Base-by-base conservation (phyloP, 305 asterid genomes). In the Caryopteris hybrid region DNA sequence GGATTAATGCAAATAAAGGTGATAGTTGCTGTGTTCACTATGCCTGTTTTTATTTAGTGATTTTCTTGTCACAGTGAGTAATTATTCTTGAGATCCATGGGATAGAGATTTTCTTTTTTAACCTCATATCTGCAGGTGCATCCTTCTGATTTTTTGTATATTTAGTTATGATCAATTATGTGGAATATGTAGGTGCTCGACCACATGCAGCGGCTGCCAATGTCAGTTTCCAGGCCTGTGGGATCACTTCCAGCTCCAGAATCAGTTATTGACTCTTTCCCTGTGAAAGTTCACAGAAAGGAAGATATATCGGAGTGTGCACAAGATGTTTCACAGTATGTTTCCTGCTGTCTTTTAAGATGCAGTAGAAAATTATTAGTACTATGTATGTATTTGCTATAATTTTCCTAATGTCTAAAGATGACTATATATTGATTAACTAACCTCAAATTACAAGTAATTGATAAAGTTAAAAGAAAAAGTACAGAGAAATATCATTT, bases 121-220 rank as follows among this genome's bases (percentile, higher is more conserved):
- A 14, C 18, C 54, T 51, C 16, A 6, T 27, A 20, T 13, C 18
- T 50, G 33, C 14, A 17, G 38, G 42, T 20, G 18, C 11, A 52
- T 69, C 51, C 33, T 69, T 38, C 14, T 51, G 27, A 25, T 6
- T 14, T 25, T 42, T 18, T 10, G 1, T 5, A 6, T 18, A 9
- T 53, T 13, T 46, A 17, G 75, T 42, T 47, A 29, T 45, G 4
- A 46, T 45, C 5, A 41, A 38, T 29, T 31, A 10, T 22, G 46
- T 75, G 73, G 46, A 34, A 46, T 51, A 53, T 78, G 53, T 84
- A 90, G 97, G 94, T 90, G 29, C 80, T 90, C 74, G 96, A 90
- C 78, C 96, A 90, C 79, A 85, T 88, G 41, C 94, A 90, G 72
- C 84, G 82, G 43, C 96, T 82, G 70, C 97, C 96, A 12, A 71